A percentile compares a stretch with the other conserved stretches of the same genome.
Conservation (phyloP, 305 asterid genomes). For the Striga hermonthica region DNA sequence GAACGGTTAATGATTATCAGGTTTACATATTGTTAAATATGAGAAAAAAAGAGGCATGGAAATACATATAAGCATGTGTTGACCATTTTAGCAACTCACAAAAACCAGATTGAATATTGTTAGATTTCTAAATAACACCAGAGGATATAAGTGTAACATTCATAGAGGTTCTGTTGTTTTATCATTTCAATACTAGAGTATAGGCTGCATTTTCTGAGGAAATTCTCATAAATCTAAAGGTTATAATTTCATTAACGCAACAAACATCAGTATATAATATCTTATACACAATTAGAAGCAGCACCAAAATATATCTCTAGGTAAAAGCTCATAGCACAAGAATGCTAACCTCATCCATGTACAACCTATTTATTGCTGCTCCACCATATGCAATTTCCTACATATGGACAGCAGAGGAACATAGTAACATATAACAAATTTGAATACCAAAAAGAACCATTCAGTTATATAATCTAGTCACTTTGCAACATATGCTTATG, state of each 20-base stretch:
- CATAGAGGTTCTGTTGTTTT: neutral
- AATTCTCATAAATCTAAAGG: constrained; percentile 20
- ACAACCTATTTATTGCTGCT: constrained; percentile 42
- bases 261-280: neutral
- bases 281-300: constrained; percentile 21
- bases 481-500: constrained; percentile 8
- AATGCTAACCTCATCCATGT: constrained; percentile 70
- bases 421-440: neutral
- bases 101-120: neutral
- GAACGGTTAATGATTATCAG: neutral
- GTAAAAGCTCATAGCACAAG: constrained; percentile 56
- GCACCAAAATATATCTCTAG: constrained; percentile 28
- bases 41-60: neutral
- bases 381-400: constrained; percentile 45
- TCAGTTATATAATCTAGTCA: constrained; percentile 4
- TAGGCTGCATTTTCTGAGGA: constrained; percentile 4
- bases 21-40: neutral
- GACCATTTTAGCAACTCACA: neutral
- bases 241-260: constrained; percentile 19
- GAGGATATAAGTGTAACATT: no score
- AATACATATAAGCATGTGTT: constrained; percentile 3
- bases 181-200: neutral
- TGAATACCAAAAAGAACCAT: neutral
- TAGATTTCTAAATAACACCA: neutral
- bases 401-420: constrained; percentile 16